A percentile compares a stretch with the other conserved stretches of the same genome.
Conservation (phyloP, 495 filamentous ascomycete genomes). For the Xanthoparmelia taractica region DNA sequence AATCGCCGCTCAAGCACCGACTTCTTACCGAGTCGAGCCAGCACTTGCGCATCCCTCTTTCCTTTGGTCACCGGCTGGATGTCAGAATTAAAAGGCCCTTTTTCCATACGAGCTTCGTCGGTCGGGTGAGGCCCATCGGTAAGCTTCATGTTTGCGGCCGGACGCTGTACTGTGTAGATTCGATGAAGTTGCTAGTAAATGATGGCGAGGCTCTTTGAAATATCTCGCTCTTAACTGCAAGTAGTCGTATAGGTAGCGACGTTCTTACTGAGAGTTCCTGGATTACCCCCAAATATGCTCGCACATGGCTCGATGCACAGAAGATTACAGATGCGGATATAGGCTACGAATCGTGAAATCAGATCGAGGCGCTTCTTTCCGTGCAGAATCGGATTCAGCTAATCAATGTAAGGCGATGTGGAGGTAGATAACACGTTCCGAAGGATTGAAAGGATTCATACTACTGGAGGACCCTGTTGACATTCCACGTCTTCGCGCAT, state of each 20-base stretch:
- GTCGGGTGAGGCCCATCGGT: not conserved
- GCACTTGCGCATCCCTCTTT: slow-evolving; percentile 36
- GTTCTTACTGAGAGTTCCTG: not conserved
- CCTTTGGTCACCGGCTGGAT: slow-evolving; percentile 9
- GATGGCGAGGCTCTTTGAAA: not conserved
- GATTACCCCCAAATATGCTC: not conserved
- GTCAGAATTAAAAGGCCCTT: slow-evolving; percentile 9
- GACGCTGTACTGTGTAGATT: not conserved
- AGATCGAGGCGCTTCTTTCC: not conserved
- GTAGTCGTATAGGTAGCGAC: not conserved
- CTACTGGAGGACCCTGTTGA: not conserved
- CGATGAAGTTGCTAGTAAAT: too few species aligned
- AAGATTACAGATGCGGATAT: too few species aligned
- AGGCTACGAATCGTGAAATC: too few species aligned
- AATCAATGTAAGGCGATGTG: not conserved
- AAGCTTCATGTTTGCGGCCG: not conserved
- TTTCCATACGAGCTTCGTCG: not conserved
- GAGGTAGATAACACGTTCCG: not conserved
- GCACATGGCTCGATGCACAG: too few species aligned
- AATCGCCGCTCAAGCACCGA: slow-evolving; percentile 43
- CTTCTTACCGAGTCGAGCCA: slow-evolving; percentile 46
- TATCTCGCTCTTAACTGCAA: not conserved
- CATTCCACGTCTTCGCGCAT: not conserved
- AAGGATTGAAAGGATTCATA: not conserved
- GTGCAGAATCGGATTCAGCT: not conserved